Evolutionary conservation across 1,284 basidiomycete genomes (phyloP), one percentile per base, ranked within the genome.

Genomic region (Cystobasidiaceae sp.): DNA sequence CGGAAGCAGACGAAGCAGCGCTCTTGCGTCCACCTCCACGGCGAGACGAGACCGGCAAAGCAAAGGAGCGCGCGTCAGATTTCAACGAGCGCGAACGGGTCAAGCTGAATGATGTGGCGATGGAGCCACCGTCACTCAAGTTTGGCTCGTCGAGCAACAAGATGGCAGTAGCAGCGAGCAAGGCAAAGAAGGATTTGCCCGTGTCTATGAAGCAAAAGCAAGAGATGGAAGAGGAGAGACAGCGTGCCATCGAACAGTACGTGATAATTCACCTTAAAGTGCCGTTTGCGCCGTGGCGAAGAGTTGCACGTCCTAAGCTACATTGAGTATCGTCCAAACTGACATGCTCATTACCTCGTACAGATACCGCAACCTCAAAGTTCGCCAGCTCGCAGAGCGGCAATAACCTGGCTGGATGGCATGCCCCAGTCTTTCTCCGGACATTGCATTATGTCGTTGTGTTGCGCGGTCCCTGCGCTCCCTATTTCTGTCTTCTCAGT

Each of bases 341-440:
- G n/a, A n/a, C n/a, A n/a, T n/a, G n/a, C n/a, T n/a, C n/a, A n/a
- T n/a, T n/a, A n/a, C n/a, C n/a, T n/a, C n/a, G 17, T 51, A 56
- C 52, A 64, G 61, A 17, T 64, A 64, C 48, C 61, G 61, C 11
- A 43, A 64, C 7, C 52, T 64, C 21, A 64, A 64, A 49, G 61
- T 52, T 25, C 61, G 48, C 5, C 61, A 64, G 30, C 34, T 44
- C 7, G 61, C 61, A n/a, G 25, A 44, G 39, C n/a, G 54, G 39
- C 39, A 27, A 28, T 19, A 37, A 30, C 39, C 13, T 1, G 28
- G 3, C 13, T 23, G 21, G 23, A 17, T 17, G 23, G 45, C 15
- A n/a, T n/a, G n/a, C n/a, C n/a, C n/a, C n/a, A n/a, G n/a, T n/a
- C n/a, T n/a, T n/a, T n/a, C n/a, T n/a, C n/a, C n/a, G n/a, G n/a